Conservation (phyloP, 2,329 filamentous ascomycete species). For the Fusarium coicis region DNA sequence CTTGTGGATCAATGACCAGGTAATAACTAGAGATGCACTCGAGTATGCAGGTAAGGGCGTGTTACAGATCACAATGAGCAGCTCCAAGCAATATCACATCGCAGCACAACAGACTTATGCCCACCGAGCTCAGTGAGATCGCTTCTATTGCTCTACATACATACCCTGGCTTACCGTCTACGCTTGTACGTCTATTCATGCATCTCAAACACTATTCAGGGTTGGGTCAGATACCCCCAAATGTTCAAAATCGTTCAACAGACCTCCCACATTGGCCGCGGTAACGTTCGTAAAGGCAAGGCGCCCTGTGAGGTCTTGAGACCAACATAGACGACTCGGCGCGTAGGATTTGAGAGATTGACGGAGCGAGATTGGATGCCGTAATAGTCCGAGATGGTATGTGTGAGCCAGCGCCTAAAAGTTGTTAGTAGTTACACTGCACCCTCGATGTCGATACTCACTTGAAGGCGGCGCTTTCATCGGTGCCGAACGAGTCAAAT, state of each 20-base stretch:
- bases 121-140: conserved; percentile 23
- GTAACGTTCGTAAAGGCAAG: conserved; percentile 55
- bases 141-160: conserved; percentile 33
- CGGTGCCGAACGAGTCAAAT: conserved; percentile 81
- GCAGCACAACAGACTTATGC: conserved; percentile 29
- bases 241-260: conserved; percentile 52
- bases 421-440: conserved; percentile 5
- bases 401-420: conserved; percentile 87
- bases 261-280: conserved; percentile 72
- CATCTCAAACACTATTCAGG: neutral
- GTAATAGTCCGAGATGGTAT: conserved; percentile 93
- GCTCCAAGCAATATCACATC: conserved; percentile 1
- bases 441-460: conserved; percentile 56
- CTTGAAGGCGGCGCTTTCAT: conserved; percentile 84
- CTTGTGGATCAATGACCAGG: neutral
- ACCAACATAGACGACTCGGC: conserved; percentile 85
- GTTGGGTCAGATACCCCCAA: neutral
- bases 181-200: conserved; percentile 25
- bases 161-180: conserved; percentile 34
- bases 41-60: too few relatives aligned
- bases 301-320: conserved; percentile 62
- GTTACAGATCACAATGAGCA: neutral
- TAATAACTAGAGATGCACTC: neutral
- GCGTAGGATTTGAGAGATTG: conserved; percentile 74
- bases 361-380: conserved; percentile 86